Evolutionary conservation across 2,329 filamentous ascomycete genomes (phyloP), one percentile per base, ranked within the genome.

Genomic region (Trichoderma sp.): DNA sequence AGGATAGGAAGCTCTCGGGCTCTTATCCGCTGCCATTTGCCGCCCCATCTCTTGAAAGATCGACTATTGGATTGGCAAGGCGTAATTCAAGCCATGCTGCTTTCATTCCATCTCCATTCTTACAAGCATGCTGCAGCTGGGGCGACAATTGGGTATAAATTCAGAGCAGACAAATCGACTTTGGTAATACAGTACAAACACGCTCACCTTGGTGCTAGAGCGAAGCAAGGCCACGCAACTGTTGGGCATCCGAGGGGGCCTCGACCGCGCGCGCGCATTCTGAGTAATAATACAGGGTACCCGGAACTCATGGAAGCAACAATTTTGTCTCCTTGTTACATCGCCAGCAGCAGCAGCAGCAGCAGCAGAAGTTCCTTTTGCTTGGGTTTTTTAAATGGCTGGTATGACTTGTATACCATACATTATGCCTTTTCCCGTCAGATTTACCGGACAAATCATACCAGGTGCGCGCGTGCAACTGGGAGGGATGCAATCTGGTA

Each of bases 281-380:
- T 53, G 21, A 49, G 19, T 35, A 37, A 49, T 24, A 24, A 4
- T 49, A 24, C 62, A 47, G 37, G 37, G 53, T 43, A 31, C 21
- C 27, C 52, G 52, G 62, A 27, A 47, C 52, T 49, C 29, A 24
- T 66, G 53, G 37, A 35, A 58, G 35, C n/a, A 40, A 37, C 24
- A 29, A n/a, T 65, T n/a, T 58, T 49, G 52, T 66, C 56, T 49
- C 63, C 47, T n/a, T 47, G 53, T 66, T 29, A 47, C 55, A n/a
- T 58, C 40, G 21, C 37, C 55, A 58, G 29, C 19, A 27, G 35
- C 19, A 27, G 35, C 63, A 66, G 37, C 55, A 58, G 29, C 19
- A 27, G 35, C 19, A 27, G 35, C 63, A 66, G 37, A 59, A 52
- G 63, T 66, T 58, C 55, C 55, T 11, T 31, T 31, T 35, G 40